Evolutionary conservation across 2,329 filamentous ascomycete genomes (phyloP), one percentile per base, ranked within the genome.

Genomic region (Leptographium galeiforme): DNA sequence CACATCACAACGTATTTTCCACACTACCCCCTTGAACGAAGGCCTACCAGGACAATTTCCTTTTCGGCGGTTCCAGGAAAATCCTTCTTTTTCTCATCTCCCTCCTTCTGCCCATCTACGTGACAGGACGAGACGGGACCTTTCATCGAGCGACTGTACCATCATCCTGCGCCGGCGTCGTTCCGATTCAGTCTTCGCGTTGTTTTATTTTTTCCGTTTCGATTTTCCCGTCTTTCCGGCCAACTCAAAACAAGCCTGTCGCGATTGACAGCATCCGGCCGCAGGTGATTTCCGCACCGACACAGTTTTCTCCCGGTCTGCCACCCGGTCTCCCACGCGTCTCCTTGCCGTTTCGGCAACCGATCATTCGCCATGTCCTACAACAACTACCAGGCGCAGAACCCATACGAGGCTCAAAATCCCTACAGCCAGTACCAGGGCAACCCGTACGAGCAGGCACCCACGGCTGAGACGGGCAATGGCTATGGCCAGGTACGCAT

Each of bases 401-500:
- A n/a, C 25, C 43, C 43, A 19, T 43, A 49, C 47, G 36, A 51
- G 44, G 38, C 45, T 12, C 49, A 51, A 40, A 45, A 45, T 33
- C 34, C 44, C 2, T 52, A 52, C 30, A 39, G 25, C 30, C 25
- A 34, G 16, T 43, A 50, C 39, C 45, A 48, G 45, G 33, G 25
- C 10, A 51, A 48, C 47, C 50, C 47, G 14, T 50, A 54, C 8
- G 33, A 55, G 33, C 41, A 51, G 47, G 40, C 48, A 32, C 52
- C 39, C 2, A 41, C 34, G 2, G 43, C 43, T 33, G 50, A 52
- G 43, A 33, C 46, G 8, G 46, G 49, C 18, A 34, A 54, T 43
- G 46, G 51, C 48, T 51, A 56, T 45, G 48, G 51, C 30, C 51
- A 49, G 36, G 51, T 51, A 40, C 14, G 54, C 32, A 4, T 3